A percentile compares a stretch with the other conserved stretches of the same genome.
Conservation (phyloP, 2,329 filamentous ascomycete species). For the Fusarium sp. region DNA sequence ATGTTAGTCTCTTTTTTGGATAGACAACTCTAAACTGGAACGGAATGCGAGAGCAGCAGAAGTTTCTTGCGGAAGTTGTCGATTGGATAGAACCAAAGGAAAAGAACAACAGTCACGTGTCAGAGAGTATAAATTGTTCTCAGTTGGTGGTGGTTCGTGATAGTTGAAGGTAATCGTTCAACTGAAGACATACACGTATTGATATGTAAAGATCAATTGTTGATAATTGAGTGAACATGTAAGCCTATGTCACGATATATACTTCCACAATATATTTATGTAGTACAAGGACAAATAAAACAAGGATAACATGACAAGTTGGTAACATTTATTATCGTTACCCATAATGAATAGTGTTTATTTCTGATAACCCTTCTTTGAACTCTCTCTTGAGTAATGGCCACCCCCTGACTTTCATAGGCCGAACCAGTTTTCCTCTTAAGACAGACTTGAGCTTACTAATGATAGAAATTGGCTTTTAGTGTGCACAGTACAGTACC, state of each 20-base stretch:
- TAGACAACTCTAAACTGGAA: slow-evolving; percentile 5
- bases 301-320: background rate
- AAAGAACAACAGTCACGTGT: background rate
- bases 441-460: background rate
- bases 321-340: background rate
- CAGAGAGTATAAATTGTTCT: background rate
- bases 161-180: background rate
- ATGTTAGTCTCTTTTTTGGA: slow-evolving; percentile 3
- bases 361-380: background rate
- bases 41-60: slow-evolving; percentile 24
- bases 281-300: background rate
- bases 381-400: background rate
- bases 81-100: background rate
- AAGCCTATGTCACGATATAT: background rate
- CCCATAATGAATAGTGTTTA: background rate
- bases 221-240: background rate
- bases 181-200: background rate
- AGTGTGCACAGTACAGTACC: background rate
- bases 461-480: background rate
- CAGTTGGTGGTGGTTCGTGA: background rate
- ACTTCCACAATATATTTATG: background rate
- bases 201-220: background rate
- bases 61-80: slow-evolving; percentile 1
- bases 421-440: background rate
- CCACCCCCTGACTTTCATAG: background rate